Base-by-base conservation (phyloP, 2,329 filamentous ascomycete genomes). In the Talaromyces sp. region DNA sequence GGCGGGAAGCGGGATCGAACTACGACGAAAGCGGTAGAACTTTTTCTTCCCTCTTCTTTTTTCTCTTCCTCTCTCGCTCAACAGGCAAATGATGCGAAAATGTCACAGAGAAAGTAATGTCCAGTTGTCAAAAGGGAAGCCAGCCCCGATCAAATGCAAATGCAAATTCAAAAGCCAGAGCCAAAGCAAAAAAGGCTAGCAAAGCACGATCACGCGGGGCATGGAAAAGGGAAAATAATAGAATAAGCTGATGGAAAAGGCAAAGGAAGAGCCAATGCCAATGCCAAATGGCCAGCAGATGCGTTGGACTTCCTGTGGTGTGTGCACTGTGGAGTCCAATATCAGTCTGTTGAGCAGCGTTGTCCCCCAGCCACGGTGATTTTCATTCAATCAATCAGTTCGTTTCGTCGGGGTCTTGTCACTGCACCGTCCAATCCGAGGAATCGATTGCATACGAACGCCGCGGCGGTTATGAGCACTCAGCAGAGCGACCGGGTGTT, bases 11-110 rank as follows among this genome's bases (percentile, higher is more conserved):
- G 60, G 48, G 51, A 69, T 73, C 69, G 71, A 73, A 73, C 63
- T 63, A 60, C 66, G 65, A 66, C 71, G 71, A 74, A 74, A 69
- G 71, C 70, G 71, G 71, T 73, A 69, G 72, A 74, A 59, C 31
- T 31, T 53, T n/a, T 52, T 41, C 53, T 60, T 36, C 37, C 46
- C 37, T 56, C 31, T 36, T 36, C n/a, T 54, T 40, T 37, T 46
- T 10, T 41, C 28, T 36, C 41, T n/a, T 46, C 37, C 40, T 36
- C 43, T 45, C 11, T 56, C 53, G 11, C 3, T 19, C n/a, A n/a
- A n/a, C n/a, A n/a, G n/a, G n/a, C n/a, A n/a, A n/a, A n/a, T n/a
- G n/a, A n/a, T n/a, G n/a, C n/a, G n/a, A n/a, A n/a, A n/a, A n/a
- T n/a, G n/a, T n/a, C n/a, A n/a, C n/a, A n/a, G 19, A 21, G 48